Evolutionary conservation across 2,329 filamentous ascomycete species (phyloP).

Genomic region (Aspergillus sp.): DNA sequence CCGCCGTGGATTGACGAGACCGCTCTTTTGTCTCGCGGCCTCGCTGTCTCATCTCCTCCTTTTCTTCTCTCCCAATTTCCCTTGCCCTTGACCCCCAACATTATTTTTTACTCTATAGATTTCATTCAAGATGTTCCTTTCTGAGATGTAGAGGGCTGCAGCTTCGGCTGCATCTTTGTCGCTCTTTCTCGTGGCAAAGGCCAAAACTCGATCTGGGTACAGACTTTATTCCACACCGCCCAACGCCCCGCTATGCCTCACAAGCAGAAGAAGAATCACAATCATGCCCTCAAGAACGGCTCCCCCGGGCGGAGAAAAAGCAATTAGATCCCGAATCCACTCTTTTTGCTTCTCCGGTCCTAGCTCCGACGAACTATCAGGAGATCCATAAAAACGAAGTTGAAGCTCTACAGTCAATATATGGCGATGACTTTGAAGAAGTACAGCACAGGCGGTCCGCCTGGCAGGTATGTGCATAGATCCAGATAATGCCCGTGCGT

Average conservation of each 20-base stretch:
- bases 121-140: slow-evolving; percentile 20
- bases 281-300: slow-evolving; percentile 26
- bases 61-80: slow-evolving; percentile 1
- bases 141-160: slow-evolving; percentile 36
- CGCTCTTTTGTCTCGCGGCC: slow-evolving; percentile 10
- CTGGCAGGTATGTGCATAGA: slow-evolving; percentile 66
- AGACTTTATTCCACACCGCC: slow-evolving; percentile 25
- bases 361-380: slow-evolving; percentile 60
- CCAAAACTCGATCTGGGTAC: slow-evolving; percentile 19
- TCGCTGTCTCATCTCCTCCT: neutral
- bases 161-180: slow-evolving; percentile 40
- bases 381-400: slow-evolving; percentile 86
- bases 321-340: slow-evolving; percentile 24
- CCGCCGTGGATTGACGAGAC: slow-evolving; percentile 10
- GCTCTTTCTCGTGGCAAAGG: slow-evolving; percentile 22
- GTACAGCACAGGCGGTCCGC: slow-evolving; percentile 65
- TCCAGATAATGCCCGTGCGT: neutral
- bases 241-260: slow-evolving; percentile 39
- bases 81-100: neutral
- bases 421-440: slow-evolving; percentile 79
- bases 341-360: slow-evolving; percentile 25
- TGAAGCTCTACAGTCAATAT: slow-evolving; percentile 80
- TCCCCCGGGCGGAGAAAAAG: slow-evolving; percentile 33
- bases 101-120: slow-evolving; percentile 13
- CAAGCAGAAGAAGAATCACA: slow-evolving; percentile 40